Evolutionary conservation across 2,329 filamentous ascomycete genomes (phyloP), one percentile per base, ranked within the genome.

Genomic region (Colletotrichum sp.): DNA sequence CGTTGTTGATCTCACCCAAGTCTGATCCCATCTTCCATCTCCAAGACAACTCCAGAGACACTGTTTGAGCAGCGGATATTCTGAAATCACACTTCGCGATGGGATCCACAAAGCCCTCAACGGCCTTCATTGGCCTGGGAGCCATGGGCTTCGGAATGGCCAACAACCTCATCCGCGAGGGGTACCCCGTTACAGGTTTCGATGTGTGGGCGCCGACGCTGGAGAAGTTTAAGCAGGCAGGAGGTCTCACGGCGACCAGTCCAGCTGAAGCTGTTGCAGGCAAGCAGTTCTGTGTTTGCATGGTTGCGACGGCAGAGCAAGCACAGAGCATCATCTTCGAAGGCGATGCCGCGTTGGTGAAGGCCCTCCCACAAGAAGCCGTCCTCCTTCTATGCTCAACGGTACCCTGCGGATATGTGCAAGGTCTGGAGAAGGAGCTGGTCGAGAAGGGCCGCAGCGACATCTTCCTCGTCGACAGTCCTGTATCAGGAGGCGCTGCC

Each of bases 81-180:
- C 39, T 30, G 15, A 12, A 6, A 55, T n/a, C 39, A 67, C n/a
- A 52, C 44, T 52, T 22, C n/a, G 44, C 44, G 44, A 52, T 67
- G 64, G 39, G 64, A n/a, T 67, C 64, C n/a, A 55, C 64, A 32
- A n/a, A 22, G 30, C 64, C 64, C 0, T 22, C 65, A 6, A 36
- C 32, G 7, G 49, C 44, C 78, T 95, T 95, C 84, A 92, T 94
- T 78, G 94, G 94, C 87, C 92, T 96, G 5, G 94, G 94, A 72
- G 94, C 94, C 84, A 95, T 95, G 94, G 94, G 94, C 82, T 94
- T 95, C 83, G 94, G 94, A 82, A 95, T 96, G 94, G 94, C 94
- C 78, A 94, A 91, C 76, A 90, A 95, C 82, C 90, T 96, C 62
- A 87, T 95, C 80, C 91, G 92, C 79, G 86, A 90, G 78, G 93